These are phyloP conservation scores for Saccharomyces hybrid DNA, from an alignment of 1,139 yeast species.

Conservation along the genomic window DNA sequence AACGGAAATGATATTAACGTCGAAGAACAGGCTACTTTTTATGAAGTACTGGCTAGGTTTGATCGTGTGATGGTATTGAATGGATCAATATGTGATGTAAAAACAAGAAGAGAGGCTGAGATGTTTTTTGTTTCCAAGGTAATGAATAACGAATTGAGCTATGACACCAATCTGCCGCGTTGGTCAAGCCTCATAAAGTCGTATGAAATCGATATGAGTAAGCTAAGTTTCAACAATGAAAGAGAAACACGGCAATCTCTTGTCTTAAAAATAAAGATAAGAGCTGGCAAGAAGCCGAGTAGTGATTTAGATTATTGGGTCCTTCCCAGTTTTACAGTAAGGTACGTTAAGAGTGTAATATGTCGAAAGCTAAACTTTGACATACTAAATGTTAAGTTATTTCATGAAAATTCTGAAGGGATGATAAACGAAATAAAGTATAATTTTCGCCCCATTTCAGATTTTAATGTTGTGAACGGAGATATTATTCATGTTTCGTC, in stretches of 20 bases:
- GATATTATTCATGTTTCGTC: constrained; percentile 4
- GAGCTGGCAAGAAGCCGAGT: constrained; percentile 5
- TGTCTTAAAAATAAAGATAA: neutral
- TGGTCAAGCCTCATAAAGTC: constrained; percentile 16
- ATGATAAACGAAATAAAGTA: constrained; percentile 11
- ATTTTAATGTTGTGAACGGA: constrained; percentile 11
- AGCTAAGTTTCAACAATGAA: neutral
- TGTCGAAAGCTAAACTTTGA: constrained; percentile 7
- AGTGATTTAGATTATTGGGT: constrained; percentile 5
- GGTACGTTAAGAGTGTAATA: constrained; percentile 21
- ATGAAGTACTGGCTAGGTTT: constrained; percentile 46
- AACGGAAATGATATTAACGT: constrained; percentile 45
- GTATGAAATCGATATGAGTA: constrained; percentile 9
- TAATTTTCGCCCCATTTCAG: constrained; percentile 20
- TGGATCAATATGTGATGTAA: constrained; percentile 44
- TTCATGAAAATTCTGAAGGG: constrained; percentile 7
- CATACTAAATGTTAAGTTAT: constrained; percentile 10
- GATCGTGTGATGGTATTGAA: constrained; percentile 40
- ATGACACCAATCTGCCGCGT: constrained; percentile 19
- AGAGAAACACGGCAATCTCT: neutral
- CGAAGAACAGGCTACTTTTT: constrained; percentile 6
- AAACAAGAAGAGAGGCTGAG: constrained; percentile 58
- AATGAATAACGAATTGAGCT: constrained; percentile 29
- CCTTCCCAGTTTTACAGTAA: constrained; percentile 14
- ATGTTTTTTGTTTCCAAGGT: constrained; percentile 56